phyloP scores from a whole-genome alignment of 495 filamentous ascomycete genomes.

The Jackrogersella minutella region DNA sequence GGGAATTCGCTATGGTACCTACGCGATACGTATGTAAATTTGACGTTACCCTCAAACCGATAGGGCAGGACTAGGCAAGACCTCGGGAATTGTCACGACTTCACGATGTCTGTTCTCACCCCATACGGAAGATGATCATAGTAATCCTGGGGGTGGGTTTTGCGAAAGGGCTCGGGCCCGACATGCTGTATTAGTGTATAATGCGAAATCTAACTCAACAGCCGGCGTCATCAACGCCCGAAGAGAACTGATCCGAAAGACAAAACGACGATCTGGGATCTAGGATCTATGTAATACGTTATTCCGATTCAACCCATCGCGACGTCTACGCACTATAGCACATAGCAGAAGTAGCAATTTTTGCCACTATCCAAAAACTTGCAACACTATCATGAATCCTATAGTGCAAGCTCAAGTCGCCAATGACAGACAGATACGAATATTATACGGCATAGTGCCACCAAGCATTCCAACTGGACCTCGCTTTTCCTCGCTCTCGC shows the following conservation, averaged over 20 bases:
- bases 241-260: not conserved
- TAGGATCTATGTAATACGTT: not conserved
- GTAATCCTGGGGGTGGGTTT: conserved; percentile 8
- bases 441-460: not conserved
- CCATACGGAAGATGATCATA: not conserved
- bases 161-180: conserved; percentile 8
- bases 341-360: not conserved
- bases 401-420: not conserved
- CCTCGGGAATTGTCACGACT: too few relatives aligned
- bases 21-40: too few relatives aligned
- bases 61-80: too few relatives aligned
- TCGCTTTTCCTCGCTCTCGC: conserved; percentile 15
- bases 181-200: not conserved
- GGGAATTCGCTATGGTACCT: too few relatives aligned
- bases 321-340: not conserved
- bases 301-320: not conserved
- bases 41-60: too few relatives aligned
- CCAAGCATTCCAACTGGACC: not conserved
- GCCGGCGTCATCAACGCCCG: not conserved
- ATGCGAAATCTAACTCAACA: too few relatives aligned
- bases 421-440: not conserved
- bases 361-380: too few relatives aligned
- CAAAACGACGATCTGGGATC: not conserved
- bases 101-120: too few relatives aligned
- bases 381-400: not conserved